Percentiles rank a stretch among this genome's conserved stretches.
Conservation (phyloP, 306 rosid species). For the Gastrolobium villosum region DNA sequence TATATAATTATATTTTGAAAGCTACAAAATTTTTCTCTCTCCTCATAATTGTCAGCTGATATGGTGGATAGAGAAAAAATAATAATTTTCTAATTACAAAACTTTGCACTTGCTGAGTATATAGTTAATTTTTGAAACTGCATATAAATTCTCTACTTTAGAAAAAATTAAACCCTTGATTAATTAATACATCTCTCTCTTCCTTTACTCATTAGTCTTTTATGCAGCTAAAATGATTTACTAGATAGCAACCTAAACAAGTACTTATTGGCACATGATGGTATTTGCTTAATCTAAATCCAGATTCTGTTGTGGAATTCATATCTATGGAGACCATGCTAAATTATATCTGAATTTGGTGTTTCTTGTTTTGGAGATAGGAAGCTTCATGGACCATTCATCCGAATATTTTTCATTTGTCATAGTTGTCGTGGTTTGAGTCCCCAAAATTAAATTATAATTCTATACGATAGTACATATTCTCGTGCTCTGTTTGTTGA, state of each 20-base stretch:
- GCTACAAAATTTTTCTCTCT: too few relatives aligned
- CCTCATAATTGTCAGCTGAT: too few relatives aligned
- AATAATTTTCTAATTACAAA: too few relatives aligned
- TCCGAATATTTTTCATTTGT: background rate
- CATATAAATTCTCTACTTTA: too few relatives aligned
- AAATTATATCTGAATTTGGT: background rate
- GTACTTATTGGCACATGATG: background rate
- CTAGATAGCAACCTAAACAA: background rate
- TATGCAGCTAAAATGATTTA: background rate
- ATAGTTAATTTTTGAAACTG: too few relatives aligned
- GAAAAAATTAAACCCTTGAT: too few relatives aligned
- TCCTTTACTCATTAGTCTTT: background rate
- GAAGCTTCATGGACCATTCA: background rate
- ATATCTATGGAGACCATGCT: background rate
- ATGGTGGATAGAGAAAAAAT: too few relatives aligned
- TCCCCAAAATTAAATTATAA: background rate
- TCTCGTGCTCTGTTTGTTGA: background rate
- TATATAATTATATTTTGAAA: too few relatives aligned
- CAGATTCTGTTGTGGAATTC: background rate
- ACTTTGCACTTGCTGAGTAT: too few relatives aligned
- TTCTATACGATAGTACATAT: background rate
- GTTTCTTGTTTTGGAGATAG: background rate
- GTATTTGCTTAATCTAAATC: background rate
- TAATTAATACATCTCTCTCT: too few relatives aligned
- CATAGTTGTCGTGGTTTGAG: background rate